A percentile compares a stretch with the other conserved stretches of the same genome.
Conservation (phyloP, 2,329 filamentous ascomycete species). For the Dactylellina sp. region DNA sequence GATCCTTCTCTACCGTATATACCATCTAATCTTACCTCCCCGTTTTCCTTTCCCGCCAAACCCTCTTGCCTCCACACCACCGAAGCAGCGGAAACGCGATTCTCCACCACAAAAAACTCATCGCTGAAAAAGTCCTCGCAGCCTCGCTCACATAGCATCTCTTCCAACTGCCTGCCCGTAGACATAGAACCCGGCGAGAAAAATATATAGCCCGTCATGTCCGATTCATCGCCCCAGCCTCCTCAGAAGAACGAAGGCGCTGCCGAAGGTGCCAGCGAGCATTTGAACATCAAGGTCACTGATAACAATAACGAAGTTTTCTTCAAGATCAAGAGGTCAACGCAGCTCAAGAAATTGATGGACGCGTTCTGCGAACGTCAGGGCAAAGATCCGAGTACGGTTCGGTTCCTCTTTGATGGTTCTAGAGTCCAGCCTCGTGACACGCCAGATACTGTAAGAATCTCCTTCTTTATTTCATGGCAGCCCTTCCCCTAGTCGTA, state of each 20-base stretch:
- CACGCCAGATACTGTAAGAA: conserved; percentile 88
- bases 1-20: conserved; percentile 20
- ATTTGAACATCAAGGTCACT: conserved; percentile 98
- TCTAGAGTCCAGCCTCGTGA: conserved; percentile 88
- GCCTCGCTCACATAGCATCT: conserved; percentile 22
- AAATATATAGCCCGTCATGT: conserved; percentile 64
- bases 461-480: conserved; percentile 15
- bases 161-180: conserved; percentile 14
- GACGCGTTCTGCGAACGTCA: conserved; percentile 96
- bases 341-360: conserved; percentile 97
- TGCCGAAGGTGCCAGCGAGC: conserved; percentile 71
- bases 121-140: conserved; percentile 24
- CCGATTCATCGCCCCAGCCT: conserved; percentile 65
- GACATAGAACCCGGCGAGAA: conserved; percentile 33
- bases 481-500: neutral
- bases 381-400: conserved; percentile 84
- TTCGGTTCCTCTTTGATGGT: conserved; percentile 97
- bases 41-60: conserved; percentile 30
- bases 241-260: conserved; percentile 64
- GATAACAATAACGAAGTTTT: conserved; percentile 99
- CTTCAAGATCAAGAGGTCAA: conserved; percentile 99
- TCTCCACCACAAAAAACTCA: conserved; percentile 20
- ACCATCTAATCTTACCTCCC: conserved; percentile 6
- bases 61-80: conserved; percentile 20
- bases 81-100: conserved; percentile 13